These are phyloP conservation scores for Glycine soja DNA, from an alignment of 306 rosid species.

Conservation along the genomic window DNA sequence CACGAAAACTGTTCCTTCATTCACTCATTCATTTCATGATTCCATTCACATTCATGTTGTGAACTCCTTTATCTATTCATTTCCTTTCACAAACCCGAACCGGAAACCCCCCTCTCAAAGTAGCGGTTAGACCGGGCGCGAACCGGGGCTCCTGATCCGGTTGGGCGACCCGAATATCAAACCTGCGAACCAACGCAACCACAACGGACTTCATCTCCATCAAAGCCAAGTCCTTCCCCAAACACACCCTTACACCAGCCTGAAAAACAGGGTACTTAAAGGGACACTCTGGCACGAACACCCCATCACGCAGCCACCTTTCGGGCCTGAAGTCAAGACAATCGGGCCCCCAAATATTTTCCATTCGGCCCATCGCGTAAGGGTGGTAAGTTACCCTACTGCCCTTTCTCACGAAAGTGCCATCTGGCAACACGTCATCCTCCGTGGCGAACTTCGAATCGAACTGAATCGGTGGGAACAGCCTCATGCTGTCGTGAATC, in stretches of 20 bases:
- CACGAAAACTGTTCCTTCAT: too few relatives aligned
- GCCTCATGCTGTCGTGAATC: conserved; percentile 78
- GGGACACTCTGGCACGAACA: conserved; percentile 57
- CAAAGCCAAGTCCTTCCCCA: conserved; percentile 86
- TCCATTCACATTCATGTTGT: too few relatives aligned
- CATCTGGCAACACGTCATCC: conserved; percentile 88
- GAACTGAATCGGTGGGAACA: conserved; percentile 86
- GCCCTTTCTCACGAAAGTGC: conserved; percentile 71
- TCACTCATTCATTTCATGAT: too few relatives aligned
- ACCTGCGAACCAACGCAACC: conserved; percentile 52
- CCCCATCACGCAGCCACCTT: conserved; percentile 71
- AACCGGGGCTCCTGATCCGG: conserved; percentile 55
- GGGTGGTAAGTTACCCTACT: conserved; percentile 87
- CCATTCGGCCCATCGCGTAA: conserved; percentile 98
- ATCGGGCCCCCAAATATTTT: conserved; percentile 77
- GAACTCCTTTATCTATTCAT: too few relatives aligned
- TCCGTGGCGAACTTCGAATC: conserved; percentile 77
- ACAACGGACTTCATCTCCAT: conserved; percentile 66
- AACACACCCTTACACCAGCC: conserved; percentile 81
- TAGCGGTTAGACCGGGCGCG: conserved; percentile 77
- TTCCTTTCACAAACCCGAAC: conserved; percentile 59
- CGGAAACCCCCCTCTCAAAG: conserved; percentile 72
- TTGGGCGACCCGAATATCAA: conserved; percentile 53
- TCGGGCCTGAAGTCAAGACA: conserved; percentile 70
- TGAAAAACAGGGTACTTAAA: conserved; percentile 88